Base-by-base conservation (phyloP, 495 filamentous ascomycete genomes). In the Aspergillus funiculosus region DNA sequence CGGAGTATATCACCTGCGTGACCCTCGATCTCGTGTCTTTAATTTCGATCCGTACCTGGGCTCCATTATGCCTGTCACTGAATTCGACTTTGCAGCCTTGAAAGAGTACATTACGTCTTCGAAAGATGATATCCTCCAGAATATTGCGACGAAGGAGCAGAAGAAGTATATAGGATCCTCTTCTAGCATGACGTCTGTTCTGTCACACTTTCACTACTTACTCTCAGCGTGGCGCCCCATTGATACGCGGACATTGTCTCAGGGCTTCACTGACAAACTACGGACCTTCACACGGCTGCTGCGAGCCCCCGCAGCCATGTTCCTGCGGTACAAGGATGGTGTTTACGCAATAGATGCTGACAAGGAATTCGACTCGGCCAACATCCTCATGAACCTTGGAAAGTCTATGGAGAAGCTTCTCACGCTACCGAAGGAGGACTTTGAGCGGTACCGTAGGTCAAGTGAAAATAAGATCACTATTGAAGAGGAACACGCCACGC, bases 341-440 rank as follows among this genome's bases (percentile, higher is more conserved):
- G 72, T 76, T 1, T 96, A 97, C 60, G 91, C 94, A n/a, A 94
- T 99, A 50, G 92, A 99, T 66, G 86, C 89, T 0, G 92, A 97
- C 64, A 99, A 97, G 67, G 80, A 95, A 61, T 94, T 78, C 56
- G 92, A 95, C 50, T 75, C 66, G 6, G 83, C 85, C 18, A 97
- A 87, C 47, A 78, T 99, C 28, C 72, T 97, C 20, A 89, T 81
- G 61, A 86, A 89, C 69, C 76, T 99, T 5, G 92, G 92, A 5
- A 88, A 89, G 46, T 94, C 89, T 0, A 87, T 99, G 83, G 92
- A 99, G 62, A 96, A 96, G 62, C 69, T 96, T 11, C 77, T 99
- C n/a, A 96, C 90, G 0, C 58, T 91, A 22, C 72, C 82, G 11
- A 87, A 80, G 32, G 78, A 86, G 1, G 79, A 91, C 0, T 97